Conservation (phyloP, 768 basidiomycete species). For the Hypholoma fasciculare region DNA sequence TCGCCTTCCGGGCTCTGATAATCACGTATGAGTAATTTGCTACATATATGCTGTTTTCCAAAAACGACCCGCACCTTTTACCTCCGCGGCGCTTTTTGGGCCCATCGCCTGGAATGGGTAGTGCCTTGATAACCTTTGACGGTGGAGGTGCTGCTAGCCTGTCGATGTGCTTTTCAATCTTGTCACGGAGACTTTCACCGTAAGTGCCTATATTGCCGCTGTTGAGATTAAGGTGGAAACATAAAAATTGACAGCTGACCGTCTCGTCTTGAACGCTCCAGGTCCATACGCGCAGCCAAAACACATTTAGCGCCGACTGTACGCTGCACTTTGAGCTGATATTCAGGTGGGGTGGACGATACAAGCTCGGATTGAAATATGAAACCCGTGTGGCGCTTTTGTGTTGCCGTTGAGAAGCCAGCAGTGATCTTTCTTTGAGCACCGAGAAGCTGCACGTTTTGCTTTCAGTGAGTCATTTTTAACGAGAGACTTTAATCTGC, state of each 20-base stretch:
- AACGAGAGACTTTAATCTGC: slow-evolving; percentile 23
- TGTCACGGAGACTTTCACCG: slow-evolving; percentile 76
- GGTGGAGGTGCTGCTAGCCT: slow-evolving; percentile 93
- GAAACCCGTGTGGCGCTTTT: slow-evolving; percentile 94
- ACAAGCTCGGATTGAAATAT: slow-evolving; percentile 94
- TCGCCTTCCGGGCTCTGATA: slow-evolving; percentile 90
- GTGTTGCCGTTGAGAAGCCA: slow-evolving; percentile 86
- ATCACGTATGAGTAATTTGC: not conserved
- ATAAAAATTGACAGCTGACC: slow-evolving; percentile 42
- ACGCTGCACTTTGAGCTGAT: slow-evolving; percentile 88
- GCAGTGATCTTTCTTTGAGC: slow-evolving; percentile 91
- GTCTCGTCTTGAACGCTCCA: slow-evolving; percentile 81
- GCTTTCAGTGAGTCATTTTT: too few relatives aligned
- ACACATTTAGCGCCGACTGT: slow-evolving; percentile 92
- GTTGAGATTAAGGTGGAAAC: not conserved
- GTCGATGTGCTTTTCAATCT: slow-evolving; percentile 93
- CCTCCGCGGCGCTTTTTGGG: slow-evolving; percentile 96
- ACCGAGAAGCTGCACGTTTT: slow-evolving; percentile 72
- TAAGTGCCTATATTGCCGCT: slow-evolving; percentile 59
- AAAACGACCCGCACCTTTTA: slow-evolving; percentile 59
- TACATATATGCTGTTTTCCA: not conserved
- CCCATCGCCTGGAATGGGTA: slow-evolving; percentile 93
- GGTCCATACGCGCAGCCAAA: slow-evolving; percentile 89
- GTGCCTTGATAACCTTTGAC: slow-evolving; percentile 87
- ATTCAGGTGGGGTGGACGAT: slow-evolving; percentile 82